These are phyloP conservation scores for Aspergillus felis DNA, from an alignment of 2,329 filamentous ascomycete genomes.

Conservation along the genomic window DNA sequence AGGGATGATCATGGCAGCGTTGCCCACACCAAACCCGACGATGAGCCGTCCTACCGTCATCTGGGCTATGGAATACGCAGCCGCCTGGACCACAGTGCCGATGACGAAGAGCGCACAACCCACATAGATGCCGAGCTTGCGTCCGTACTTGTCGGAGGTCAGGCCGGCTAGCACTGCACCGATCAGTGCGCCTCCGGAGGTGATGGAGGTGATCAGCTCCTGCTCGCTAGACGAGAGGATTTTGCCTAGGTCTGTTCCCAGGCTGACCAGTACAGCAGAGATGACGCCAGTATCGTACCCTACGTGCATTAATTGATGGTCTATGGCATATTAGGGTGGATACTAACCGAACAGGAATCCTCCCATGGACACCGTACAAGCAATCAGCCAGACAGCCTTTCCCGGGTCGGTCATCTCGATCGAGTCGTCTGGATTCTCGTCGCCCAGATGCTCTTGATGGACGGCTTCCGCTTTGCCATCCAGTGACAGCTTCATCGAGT, in stretches of 20 bases:
- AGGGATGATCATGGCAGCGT: no score
- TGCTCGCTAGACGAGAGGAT: conserved; percentile 40
- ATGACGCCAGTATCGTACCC: conserved; percentile 47
- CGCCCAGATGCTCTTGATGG: conserved; percentile 1
- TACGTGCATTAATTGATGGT: background rate
- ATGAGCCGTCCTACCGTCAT: no score
- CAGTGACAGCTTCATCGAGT: background rate
- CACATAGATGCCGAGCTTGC: no score
- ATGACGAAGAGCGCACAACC: no score
- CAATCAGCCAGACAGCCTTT: conserved; percentile 13
- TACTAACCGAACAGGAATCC: conserved; percentile 15
- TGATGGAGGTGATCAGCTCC: conserved; percentile 50
- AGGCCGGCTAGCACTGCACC: no score
- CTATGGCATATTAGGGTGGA: no score
- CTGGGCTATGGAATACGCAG: no score
- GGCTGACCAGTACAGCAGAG: conserved; percentile 39
- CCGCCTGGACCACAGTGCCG: no score
- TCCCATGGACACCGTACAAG: conserved; percentile 15
- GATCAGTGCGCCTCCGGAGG: conserved; percentile 45
- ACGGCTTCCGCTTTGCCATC: background rate
- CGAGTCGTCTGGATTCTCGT: conserved; percentile 7
- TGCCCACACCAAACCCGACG: no score
- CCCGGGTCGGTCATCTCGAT: conserved; percentile 12
- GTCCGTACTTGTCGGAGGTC: no score
- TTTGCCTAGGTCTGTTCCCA: conserved; percentile 32